Base-by-base conservation (phyloP, 805 yeast species). In the Ogataea haglerorum region DNA sequence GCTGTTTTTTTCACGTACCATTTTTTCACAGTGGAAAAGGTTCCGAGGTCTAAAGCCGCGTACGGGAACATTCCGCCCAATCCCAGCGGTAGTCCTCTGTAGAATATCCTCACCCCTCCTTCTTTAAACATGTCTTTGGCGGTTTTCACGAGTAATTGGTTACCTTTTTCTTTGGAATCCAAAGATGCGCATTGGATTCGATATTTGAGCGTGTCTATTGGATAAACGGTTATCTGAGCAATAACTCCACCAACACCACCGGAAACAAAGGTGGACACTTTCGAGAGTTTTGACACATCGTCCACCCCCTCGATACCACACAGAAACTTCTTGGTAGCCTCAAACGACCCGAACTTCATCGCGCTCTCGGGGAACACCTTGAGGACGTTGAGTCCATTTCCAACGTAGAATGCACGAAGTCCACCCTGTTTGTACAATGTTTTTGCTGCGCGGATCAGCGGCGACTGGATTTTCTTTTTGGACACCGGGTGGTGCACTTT, bases 211-310 rank as follows among this genome's bases (percentile, higher is more conserved):
- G 99, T 93, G 65, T 93, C 99, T 10, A 93, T 82, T 6, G 99
- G 99, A 61, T 93, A 93, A 3, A 91, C 96, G 0, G 93, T 75
- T 54, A 90, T 79, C 63, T 93, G 99, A 1, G 97, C 85, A 18
- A 82, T 78, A 42, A 93, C 95, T 58, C 99, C 99, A 30, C 97
- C 99, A 30, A 93, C 60, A 35, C 99, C 99, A 64, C 99, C 99
- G 17, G 96, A 89, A 23, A 87, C 61, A 58, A 89, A 93, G 0
- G 96, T 89, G 1, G 97, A 76, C 8, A 37, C 14, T 17, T 37
- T 37, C 2, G 96, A 86, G 39, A 93, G 73, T 10, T 93, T 98
- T 3, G 96, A 87, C 47, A 93, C 98, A 65, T 93, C 99, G 58
- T 93, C 99, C 44, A 93, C 70, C 0, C 95, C 95, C 63, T 88